Evolutionary conservation across 495 filamentous ascomycete species (phyloP), one percentile per base, ranked within the genome.

Genomic region (Daldinia concentrica): DNA sequence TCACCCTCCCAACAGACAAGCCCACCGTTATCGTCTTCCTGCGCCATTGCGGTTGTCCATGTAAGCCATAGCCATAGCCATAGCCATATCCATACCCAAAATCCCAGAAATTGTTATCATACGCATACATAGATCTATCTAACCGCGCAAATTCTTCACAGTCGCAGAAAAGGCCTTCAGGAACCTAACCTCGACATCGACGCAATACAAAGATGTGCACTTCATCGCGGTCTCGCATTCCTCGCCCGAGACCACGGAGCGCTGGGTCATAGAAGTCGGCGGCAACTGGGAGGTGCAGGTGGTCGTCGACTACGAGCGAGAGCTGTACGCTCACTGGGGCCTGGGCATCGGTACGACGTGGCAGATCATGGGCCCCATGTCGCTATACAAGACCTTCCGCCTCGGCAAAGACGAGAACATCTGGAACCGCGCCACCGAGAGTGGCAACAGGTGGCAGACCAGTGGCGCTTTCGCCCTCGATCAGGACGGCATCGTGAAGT

Each of bases 141-240:
- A 55, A 52, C 57, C 8, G 17, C 14, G 17, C 12, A 64, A 27
- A 30, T 45, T 19, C 29, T 3, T 19, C 29, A 32, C 9, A 68
- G 85, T 89, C 73, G 86, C 88, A n/a, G 88, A 89, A 68, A 89
- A 89, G 72, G 84, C 85, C 7, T 85, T 87, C 79, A 73, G 80
- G 17, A 65, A 70, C 19, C 77, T 90, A 11, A 81, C 85, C 22
- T 64, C 73, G 14, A 64, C 79, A 64, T 87, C 88, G 9, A 71
- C 65, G 26, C 55, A 75, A 8, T 77, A 90, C 71, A 80, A 81
- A 0, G 69, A 82, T n/a, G 74, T 89, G 1, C 75, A 80, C 65
- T 89, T 85, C 80, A 76, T 89, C 48, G 87, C 87, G 29, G 76
- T 90, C 11, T 89, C 88, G 5, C 88, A 90, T 71, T 85, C 82